Percentiles rank a stretch among this genome's conserved stretches.
Evolutionary conservation across 1,284 basidiomycete genomes (phyloP).

Genomic region (Schizophyllum commune): DNA sequence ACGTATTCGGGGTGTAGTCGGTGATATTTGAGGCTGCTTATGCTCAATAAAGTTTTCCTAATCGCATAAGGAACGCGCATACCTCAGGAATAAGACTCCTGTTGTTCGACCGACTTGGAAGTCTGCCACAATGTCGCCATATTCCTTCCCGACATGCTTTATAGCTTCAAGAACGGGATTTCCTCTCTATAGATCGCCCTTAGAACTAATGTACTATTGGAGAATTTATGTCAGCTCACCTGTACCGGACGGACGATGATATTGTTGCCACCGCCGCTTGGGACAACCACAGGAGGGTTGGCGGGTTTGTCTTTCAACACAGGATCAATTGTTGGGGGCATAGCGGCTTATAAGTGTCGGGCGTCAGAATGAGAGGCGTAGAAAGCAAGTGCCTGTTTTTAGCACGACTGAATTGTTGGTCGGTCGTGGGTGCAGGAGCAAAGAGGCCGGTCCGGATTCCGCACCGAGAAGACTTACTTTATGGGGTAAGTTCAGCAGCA

Average conservation of each 20-base stretch:
- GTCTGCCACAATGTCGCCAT: conserved; percentile 89
- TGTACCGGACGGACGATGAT: conserved; percentile 65
- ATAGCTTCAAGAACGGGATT: conserved; percentile 86
- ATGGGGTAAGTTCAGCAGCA: no score
- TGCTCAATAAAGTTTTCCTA: background rate
- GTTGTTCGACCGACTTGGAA: conserved; percentile 96
- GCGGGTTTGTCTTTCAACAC: conserved; percentile 5
- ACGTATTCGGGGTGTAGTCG: conserved; percentile 98
- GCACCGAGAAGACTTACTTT: no score
- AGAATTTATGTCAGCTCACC: no score
- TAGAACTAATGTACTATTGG: conserved; percentile 1
- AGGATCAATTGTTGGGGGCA: background rate
- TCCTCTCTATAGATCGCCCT: conserved; percentile 49
- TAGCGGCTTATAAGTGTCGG: background rate
- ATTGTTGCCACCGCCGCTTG: conserved; percentile 52
- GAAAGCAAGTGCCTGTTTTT: background rate
- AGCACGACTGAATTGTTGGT: background rate
- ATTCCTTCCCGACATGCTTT: conserved; percentile 88
- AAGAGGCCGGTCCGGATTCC: no score
- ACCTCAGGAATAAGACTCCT: conserved; percentile 90
- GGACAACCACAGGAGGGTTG: conserved; percentile 59
- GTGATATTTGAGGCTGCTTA: conserved; percentile 81
- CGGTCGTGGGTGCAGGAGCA: no score
- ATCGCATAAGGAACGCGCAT: conserved; percentile 10
- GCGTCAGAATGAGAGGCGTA: background rate